Base-by-base conservation (phyloP, 805 yeast genomes). In the Blastobotrys attinorum region DNA sequence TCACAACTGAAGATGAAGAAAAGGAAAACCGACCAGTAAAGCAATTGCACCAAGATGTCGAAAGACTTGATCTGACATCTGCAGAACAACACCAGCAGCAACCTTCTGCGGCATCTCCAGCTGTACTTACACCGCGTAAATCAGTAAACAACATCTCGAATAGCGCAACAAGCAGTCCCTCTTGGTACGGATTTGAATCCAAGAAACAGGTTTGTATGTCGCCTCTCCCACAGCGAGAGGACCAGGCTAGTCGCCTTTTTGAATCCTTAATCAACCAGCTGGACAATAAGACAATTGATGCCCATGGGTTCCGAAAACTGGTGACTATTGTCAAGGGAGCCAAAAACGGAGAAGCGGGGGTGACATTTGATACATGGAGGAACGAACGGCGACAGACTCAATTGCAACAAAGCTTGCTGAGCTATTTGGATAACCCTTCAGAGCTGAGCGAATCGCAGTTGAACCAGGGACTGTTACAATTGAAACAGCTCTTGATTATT, bases 271-370 rank as follows among this genome's bases (percentile, higher is more conserved):
- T 52, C 3, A 15, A 40, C 10, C 46, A 43, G 32, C 44, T 57
- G 16, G 48, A 51, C 18, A 33, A 40, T 1, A 22, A 40, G 21
- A 41, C 50, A 3, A 51, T 55, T 22, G 50, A 45, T 22, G 35
- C 53, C 3, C 50, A 51, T 25, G 59, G 55, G 16, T 47, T 57
- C 10, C 34, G 55, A 15, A 50, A 49, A 37, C 48, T 56, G 39
- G 32, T 45, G 21, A 44, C 50, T 13, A 46, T 50, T 22, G 50
- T 50, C 11, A 45, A 37, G 27, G 48, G 50, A 4, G 21, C 52
- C 11, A 36, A 34, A n/a, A 39, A 21, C 29, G 22, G 37, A 22
- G 27, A 38, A 15, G 31, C 18, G 3, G 36, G 20, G n/a, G 33
- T 45, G 22, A 52, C 52, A 6, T 43, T 37, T 29, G 40, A 22